These are phyloP conservation scores for Penicillium hordei DNA, from an alignment of 2,329 filamentous ascomycete genomes.

Conservation along the genomic window DNA sequence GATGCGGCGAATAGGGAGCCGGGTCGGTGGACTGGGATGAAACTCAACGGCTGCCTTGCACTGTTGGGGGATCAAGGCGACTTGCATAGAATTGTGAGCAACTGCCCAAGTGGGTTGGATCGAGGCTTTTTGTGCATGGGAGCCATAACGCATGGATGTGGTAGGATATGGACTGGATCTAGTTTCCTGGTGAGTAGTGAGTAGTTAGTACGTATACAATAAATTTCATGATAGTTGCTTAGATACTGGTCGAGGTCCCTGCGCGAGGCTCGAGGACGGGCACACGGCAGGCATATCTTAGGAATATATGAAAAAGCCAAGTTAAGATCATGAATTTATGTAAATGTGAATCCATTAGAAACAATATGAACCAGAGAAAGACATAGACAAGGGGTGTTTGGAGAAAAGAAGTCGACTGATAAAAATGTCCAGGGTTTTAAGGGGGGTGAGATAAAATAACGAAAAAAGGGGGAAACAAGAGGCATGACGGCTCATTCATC, in stretches of 20 bases:
- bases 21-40: constrained; percentile 18
- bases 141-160: not conserved
- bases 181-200: not conserved
- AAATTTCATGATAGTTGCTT: not conserved
- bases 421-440: constrained; percentile 6
- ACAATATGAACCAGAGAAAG: constrained; percentile 26
- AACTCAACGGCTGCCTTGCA: constrained; percentile 24
- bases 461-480: constrained; percentile 9
- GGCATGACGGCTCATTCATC: constrained; percentile 17
- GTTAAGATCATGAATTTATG: constrained; percentile 17
- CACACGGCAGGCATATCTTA: constrained; percentile 2
- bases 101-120: constrained; percentile 17
- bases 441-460: constrained; percentile 4
- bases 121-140: constrained; percentile 11
- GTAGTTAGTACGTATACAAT: constrained; percentile 1
- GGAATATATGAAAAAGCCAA: constrained; percentile 1
- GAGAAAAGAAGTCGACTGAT: constrained; percentile 13
- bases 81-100: constrained; percentile 14
- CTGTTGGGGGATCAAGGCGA: constrained; percentile 4
- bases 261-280: constrained; percentile 11
- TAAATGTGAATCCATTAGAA: constrained; percentile 24
- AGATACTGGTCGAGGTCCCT: not conserved
- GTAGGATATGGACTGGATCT: not conserved
- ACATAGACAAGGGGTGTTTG: constrained; percentile 14
- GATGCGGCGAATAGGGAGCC: constrained; percentile 22